Percentiles rank a stretch among this genome's conserved stretches.
phyloP scores from a whole-genome alignment of 306 rosid genomes.

The Corylus americana region DNA sequence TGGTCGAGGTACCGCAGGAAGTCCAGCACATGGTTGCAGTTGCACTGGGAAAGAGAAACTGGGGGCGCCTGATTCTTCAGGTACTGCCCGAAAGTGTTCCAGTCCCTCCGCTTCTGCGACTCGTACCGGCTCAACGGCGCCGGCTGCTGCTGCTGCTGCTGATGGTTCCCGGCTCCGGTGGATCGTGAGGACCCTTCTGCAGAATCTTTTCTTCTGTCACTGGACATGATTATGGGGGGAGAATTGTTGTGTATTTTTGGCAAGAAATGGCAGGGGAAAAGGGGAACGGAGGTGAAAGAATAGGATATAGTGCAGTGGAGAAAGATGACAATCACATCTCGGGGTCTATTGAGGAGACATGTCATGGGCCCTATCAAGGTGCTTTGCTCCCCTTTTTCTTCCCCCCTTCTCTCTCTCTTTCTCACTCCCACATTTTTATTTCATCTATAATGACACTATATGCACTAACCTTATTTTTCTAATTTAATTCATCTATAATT shows the following conservation, averaged over 20 bases:
- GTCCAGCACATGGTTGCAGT: constrained; percentile 77
- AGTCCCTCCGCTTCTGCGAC: constrained; percentile 82
- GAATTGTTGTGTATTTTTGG: constrained; percentile 29
- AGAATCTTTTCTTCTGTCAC: constrained; percentile 38
- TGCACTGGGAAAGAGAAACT: constrained; percentile 65
- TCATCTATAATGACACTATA: constrained; percentile 17
- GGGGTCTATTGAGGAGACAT: constrained; percentile 77
- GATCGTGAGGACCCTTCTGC: constrained; percentile 49
- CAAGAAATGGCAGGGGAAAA: constrained; percentile 19
- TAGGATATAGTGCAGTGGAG: constrained; percentile 48
- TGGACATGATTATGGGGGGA: constrained; percentile 46
- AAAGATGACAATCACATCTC: constrained; percentile 78
- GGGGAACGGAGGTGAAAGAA: constrained; percentile 5
- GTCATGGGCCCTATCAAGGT: constrained; percentile 63
- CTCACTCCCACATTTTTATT: neutral
- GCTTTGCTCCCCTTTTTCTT: constrained; percentile 53
- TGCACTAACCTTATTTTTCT: constrained; percentile 32
- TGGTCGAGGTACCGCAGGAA: constrained; percentile 90
- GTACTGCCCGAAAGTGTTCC: constrained; percentile 92
- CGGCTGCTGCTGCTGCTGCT: constrained; percentile 24
- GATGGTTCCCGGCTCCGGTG: constrained; percentile 27
- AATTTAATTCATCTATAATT: neutral
- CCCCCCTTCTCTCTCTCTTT: constrained; percentile 1
- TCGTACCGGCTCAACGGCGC: constrained; percentile 75
- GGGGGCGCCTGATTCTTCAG: constrained; percentile 71